Conservation (phyloP, 2,329 filamentous ascomycete genomes). For the Penicillium hesseltinei region DNA sequence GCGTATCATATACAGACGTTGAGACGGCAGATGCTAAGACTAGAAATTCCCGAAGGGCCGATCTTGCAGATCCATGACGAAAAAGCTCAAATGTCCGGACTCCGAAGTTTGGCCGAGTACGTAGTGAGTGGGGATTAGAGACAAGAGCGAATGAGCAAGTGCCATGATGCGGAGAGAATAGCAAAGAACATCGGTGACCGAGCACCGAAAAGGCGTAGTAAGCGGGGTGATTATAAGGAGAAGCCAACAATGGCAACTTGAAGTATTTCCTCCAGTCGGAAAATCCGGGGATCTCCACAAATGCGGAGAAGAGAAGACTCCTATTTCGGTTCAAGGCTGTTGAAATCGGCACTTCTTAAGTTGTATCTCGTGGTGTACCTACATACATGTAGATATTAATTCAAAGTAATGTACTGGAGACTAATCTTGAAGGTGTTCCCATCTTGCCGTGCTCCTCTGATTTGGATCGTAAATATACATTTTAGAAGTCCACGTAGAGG, state of each 20-base stretch:
- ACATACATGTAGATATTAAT: no score
- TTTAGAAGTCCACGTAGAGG: neutral
- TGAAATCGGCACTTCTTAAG: conserved; percentile 13
- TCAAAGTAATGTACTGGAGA: neutral
- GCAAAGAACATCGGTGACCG: neutral
- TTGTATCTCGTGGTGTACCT: no score
- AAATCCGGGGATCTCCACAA: conserved; percentile 21
- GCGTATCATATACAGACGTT: neutral
- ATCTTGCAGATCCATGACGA: neutral
- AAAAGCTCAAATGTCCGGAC: neutral
- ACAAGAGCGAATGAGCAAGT: neutral
- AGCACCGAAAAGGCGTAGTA: no score
- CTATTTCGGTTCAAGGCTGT: conserved; percentile 1
- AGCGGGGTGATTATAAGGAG: neutral
- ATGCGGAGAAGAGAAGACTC: conserved; percentile 5
- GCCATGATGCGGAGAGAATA: neutral
- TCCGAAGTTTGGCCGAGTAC: neutral
- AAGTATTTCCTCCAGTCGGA: neutral
- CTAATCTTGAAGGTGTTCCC: neutral
- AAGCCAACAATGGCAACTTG: neutral
- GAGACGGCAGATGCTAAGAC: neutral
- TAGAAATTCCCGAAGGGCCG: neutral
- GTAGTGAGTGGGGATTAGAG: neutral
- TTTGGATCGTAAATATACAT: neutral
- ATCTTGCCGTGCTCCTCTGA: neutral